These are phyloP conservation scores for Claviceps spartinae DNA, from an alignment of 2,329 filamentous ascomycete genomes.

Conservation along the genomic window DNA sequence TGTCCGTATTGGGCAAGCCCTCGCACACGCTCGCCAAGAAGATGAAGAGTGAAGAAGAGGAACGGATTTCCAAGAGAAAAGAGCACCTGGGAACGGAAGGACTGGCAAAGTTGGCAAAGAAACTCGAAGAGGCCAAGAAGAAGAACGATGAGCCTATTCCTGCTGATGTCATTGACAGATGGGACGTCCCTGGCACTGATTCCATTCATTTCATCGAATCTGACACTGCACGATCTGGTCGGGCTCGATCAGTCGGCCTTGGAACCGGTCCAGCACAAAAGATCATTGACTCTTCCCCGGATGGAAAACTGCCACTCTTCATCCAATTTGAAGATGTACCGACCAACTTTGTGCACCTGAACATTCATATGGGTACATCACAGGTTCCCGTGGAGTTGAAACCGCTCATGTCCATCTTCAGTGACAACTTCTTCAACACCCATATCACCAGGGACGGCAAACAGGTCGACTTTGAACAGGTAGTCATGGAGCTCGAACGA, in stretches of 20 bases:
- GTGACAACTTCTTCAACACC: constrained; percentile 88
- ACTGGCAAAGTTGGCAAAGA: constrained; percentile 57
- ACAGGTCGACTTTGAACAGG: constrained; percentile 74
- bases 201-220: constrained; percentile 94
- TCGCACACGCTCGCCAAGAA: constrained; percentile 67
- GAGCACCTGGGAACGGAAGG: constrained; percentile 70
- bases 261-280: constrained; percentile 59
- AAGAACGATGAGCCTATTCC: constrained; percentile 86
- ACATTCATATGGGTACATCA: constrained; percentile 65
- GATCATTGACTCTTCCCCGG: constrained; percentile 55
- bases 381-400: constrained; percentile 68
- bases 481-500: constrained; percentile 79
- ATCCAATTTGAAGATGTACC: constrained; percentile 94
- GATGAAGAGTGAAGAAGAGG: constrained; percentile 69
- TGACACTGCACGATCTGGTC: constrained; percentile 67
- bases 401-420: constrained; percentile 72
- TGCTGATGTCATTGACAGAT: constrained; percentile 62
- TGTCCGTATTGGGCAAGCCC: constrained; percentile 79
- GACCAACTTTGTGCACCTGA: constrained; percentile 82
- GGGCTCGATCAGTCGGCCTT: constrained; percentile 57
- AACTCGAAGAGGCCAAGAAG: constrained; percentile 69
- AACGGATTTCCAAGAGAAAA: constrained; percentile 65
- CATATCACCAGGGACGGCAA: constrained; percentile 67
- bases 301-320: constrained; percentile 59
- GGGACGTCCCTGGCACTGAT: constrained; percentile 70